Conservation (phyloP, 2,329 filamentous ascomycete species). For the Sarocladium kiliense region DNA sequence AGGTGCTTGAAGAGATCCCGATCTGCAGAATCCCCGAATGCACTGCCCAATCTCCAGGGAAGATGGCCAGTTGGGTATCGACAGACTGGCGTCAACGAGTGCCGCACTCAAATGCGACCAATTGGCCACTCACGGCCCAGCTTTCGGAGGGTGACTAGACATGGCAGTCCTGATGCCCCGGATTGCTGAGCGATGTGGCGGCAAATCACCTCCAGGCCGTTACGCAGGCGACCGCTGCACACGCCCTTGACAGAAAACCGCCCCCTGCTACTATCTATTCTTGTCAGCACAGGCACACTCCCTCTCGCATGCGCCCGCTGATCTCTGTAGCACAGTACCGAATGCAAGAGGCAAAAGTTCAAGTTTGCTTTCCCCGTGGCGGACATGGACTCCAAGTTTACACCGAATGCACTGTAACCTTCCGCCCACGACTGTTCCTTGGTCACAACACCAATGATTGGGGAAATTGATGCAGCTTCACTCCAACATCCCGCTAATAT, state of each 20-base stretch:
- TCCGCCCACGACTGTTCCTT: background rate
- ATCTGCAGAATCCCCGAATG: too few species aligned
- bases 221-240: background rate
- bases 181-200: background rate
- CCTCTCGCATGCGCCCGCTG: background rate
- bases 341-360: too few species aligned
- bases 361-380: too few species aligned
- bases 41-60: too few species aligned
- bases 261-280: background rate
- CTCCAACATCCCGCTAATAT: too few species aligned
- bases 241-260: slow-evolving; percentile 5
- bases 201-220: background rate
- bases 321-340: background rate
- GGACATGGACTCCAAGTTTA: background rate
- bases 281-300: background rate
- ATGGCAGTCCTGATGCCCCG: too few species aligned
- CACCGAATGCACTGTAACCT: background rate
- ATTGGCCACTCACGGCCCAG: background rate
- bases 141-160: too few species aligned
- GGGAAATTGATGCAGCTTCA: background rate
- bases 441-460: background rate
- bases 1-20: too few species aligned
- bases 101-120: too few species aligned
- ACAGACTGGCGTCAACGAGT: too few species aligned
- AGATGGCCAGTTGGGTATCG: too few species aligned